phyloP scores from a whole-genome alignment of 2,329 filamentous ascomycete genomes.

The Ophiostoma triangulosporum region DNA sequence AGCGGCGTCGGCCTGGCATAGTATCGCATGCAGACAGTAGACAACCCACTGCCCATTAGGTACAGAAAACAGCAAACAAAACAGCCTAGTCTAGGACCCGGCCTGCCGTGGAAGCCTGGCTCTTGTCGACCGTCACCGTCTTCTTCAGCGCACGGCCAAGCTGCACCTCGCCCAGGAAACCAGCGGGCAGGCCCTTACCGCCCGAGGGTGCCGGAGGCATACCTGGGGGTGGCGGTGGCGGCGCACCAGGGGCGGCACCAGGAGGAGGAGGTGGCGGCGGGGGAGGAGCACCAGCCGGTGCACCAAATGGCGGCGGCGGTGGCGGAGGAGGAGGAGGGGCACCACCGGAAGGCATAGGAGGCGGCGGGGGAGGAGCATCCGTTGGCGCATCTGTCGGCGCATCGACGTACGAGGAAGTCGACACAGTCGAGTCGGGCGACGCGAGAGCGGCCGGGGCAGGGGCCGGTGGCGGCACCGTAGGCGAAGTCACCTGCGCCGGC shows the following conservation, averaged over 20 bases:
- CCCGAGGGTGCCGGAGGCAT: conserved; percentile 22
- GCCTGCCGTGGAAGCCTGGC: conserved; percentile 58
- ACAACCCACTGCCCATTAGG: too few relatives aligned
- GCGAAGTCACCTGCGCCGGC: conserved; percentile 22
- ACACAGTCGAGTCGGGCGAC: neutral
- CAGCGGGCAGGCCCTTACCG: conserved; percentile 36
- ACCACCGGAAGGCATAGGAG: conserved; percentile 18
- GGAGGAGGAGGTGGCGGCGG: conserved; percentile 27
- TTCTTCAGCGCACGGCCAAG: conserved; percentile 69
- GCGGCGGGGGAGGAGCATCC: conserved; percentile 11
- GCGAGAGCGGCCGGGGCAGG: conserved; percentile 13
- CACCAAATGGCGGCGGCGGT: conserved; percentile 12
- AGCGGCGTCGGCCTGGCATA: neutral
- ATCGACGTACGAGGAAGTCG: conserved; percentile 4
- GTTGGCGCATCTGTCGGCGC: conserved; percentile 8
- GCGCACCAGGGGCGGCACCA: conserved; percentile 18
- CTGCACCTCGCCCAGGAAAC: conserved; percentile 72
- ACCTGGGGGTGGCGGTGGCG: conserved; percentile 27
- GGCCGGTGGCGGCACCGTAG: conserved; percentile 25
- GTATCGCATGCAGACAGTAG: neutral
- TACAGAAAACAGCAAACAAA: neutral
- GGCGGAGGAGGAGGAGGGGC: conserved; percentile 16
- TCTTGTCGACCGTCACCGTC: conserved; percentile 80
- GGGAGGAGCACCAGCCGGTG: conserved; percentile 19
- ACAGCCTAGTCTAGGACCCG: conserved; percentile 47